These are phyloP conservation scores for Decorospora gaudefroyi DNA, from an alignment of 2,329 filamentous ascomycete genomes.

Conservation along the genomic window DNA sequence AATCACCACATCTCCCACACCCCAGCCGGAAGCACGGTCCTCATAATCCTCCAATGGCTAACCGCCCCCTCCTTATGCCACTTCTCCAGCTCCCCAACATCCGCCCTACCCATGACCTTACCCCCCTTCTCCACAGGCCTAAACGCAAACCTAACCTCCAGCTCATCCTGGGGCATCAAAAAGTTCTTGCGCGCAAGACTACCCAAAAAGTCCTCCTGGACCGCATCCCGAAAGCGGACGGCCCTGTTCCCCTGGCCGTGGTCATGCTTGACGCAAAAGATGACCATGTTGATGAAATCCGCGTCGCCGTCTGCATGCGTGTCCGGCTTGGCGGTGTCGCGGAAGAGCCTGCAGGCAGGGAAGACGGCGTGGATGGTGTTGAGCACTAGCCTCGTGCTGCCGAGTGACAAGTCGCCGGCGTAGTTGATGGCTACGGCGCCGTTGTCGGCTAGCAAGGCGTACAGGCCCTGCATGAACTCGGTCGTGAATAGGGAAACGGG, in stretches of 20 bases:
- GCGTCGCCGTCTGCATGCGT: conserved; percentile 39
- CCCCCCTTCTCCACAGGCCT: conserved; percentile 46
- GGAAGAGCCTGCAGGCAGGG: conserved; percentile 87
- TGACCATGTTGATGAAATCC: conserved; percentile 94
- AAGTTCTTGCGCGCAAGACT: conserved; percentile 72
- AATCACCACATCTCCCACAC: conserved; percentile 91
- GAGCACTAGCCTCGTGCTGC: conserved; percentile 76
- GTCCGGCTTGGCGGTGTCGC: conserved; percentile 67
- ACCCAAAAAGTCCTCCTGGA: conserved; percentile 68
- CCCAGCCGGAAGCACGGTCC: conserved; percentile 72
- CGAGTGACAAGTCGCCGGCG: conserved; percentile 81
- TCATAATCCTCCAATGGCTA: conserved; percentile 92
- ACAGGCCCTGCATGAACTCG: conserved; percentile 76
- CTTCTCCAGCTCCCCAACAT: conserved; percentile 67
- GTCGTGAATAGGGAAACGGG: conserved; percentile 85
- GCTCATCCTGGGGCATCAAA: conserved; percentile 73
- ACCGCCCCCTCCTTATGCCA: conserved; percentile 77
- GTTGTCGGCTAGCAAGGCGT: conserved; percentile 71
- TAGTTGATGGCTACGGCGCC: conserved; percentile 96
- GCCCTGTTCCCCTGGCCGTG: conserved; percentile 40
- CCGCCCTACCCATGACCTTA: conserved; percentile 63
- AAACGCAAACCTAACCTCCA: conserved; percentile 54
- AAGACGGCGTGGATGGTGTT: conserved; percentile 83
- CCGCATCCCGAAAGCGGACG: conserved; percentile 69
- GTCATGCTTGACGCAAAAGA: conserved; percentile 79